These are phyloP conservation scores for Fusarium piperis DNA, from an alignment of 2,329 filamentous ascomycete species.

Conservation along the genomic window DNA sequence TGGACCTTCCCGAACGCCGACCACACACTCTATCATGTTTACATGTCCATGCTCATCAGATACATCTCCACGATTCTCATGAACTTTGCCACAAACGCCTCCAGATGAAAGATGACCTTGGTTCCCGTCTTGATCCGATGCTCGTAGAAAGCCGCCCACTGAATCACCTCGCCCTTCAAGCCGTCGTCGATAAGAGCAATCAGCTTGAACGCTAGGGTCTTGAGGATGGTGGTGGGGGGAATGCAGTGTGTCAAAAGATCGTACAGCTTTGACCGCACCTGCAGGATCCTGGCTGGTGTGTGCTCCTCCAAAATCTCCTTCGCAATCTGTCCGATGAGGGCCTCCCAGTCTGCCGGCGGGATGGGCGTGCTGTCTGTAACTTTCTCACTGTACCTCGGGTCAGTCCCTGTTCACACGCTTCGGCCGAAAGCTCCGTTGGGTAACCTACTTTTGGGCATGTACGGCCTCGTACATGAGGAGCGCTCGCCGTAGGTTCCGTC, in stretches of 20 bases:
- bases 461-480: constrained; percentile 97
- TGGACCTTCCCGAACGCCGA: constrained; percentile 40
- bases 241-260: constrained; percentile 98
- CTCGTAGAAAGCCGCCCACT: constrained; percentile 97
- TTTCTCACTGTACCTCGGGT: constrained; percentile 74
- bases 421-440: neutral
- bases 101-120: constrained; percentile 97
- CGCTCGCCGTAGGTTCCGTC: constrained; percentile 87
- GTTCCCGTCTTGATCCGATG: constrained; percentile 90
- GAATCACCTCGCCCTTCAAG: constrained; percentile 90
- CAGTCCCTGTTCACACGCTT: constrained; percentile 35
- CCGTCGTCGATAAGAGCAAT: constrained; percentile 87
- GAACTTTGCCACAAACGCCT: constrained; percentile 98
- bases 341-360: constrained; percentile 96
- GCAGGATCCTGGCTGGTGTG: constrained; percentile 86
- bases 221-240: constrained; percentile 91
- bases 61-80: constrained; percentile 97
- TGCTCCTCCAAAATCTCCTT: constrained; percentile 93
- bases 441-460: constrained; percentile 90
- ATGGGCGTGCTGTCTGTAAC: constrained; percentile 88
- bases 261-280: constrained; percentile 94
- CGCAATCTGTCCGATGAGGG: constrained; percentile 88
- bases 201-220: constrained; percentile 93
- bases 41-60: constrained; percentile 84
- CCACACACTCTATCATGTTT: constrained; percentile 34